phyloP scores from a whole-genome alignment of 345 rosid genomes.

The Angophora floribunda region DNA sequence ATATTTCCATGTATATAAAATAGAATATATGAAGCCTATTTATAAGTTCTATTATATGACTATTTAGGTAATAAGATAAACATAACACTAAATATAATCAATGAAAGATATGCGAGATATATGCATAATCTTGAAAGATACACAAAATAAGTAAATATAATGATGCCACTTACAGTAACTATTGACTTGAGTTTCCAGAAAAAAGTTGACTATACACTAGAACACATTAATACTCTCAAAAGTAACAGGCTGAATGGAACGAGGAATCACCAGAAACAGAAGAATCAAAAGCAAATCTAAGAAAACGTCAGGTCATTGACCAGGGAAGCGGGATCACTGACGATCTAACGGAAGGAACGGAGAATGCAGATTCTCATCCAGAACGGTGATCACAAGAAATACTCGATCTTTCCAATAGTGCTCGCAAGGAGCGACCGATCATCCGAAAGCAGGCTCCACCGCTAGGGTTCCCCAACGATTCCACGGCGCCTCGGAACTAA shows the following conservation, averaged over 20 bases:
- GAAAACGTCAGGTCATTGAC: not conserved
- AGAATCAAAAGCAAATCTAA: not conserved
- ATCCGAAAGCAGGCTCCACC: not conserved
- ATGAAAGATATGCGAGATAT: no score
- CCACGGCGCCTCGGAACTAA: not conserved
- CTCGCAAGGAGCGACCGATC: not conserved
- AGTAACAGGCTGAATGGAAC: not conserved
- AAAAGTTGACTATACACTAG: no score
- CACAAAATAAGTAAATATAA: no score
- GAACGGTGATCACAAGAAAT: not conserved
- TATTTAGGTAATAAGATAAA: no score
- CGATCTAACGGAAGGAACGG: not conserved
- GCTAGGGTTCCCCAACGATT: not conserved
- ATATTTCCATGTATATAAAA: no score
- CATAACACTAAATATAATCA: no score
- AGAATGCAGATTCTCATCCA: not conserved
- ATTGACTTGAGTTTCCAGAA: no score
- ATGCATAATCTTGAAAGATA: no score
- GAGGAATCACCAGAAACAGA: not conserved
- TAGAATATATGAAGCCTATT: no score
- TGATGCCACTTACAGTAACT: no score
- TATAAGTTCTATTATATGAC: no score
- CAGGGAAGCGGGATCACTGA: not conserved
- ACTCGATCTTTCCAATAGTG: not conserved
- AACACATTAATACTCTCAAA: not conserved